Evolutionary conservation across 2,329 filamentous ascomycete genomes (phyloP).

Genomic region (Tolypocladium sp.): DNA sequence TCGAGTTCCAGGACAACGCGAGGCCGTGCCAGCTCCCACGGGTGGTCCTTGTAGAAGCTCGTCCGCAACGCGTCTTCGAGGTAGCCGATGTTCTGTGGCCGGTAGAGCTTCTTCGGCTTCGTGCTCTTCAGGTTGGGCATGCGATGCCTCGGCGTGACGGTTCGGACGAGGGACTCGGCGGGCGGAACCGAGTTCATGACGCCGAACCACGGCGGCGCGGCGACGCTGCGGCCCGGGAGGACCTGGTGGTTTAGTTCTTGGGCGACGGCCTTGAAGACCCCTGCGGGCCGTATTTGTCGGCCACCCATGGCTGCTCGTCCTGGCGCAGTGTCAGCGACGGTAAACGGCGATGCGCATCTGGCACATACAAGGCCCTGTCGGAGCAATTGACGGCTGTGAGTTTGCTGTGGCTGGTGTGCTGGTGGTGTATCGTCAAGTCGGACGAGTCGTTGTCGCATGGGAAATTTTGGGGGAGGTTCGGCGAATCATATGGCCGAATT

Average conservation of each 20-base stretch:
- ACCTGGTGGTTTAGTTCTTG: constrained; percentile 32
- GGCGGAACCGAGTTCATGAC: constrained; percentile 46
- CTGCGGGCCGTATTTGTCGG: constrained; percentile 35
- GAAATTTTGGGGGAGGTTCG: constrained; percentile 10
- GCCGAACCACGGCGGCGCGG: constrained; percentile 39
- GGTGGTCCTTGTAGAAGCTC: constrained; percentile 87
- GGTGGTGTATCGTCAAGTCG: neutral
- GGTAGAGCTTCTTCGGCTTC: constrained; percentile 65
- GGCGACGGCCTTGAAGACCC: constrained; percentile 36
- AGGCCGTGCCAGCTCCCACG: constrained; percentile 91
- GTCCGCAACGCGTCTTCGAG: constrained; percentile 74
- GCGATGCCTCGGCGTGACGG: constrained; percentile 38
- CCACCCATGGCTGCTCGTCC: constrained; percentile 24
- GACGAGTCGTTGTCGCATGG: neutral
- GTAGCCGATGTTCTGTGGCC: constrained; percentile 68
- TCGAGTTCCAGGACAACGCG: constrained; percentile 76
- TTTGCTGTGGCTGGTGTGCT: neutral
- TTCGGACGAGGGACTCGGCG: constrained; percentile 47
- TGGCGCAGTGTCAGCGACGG: neutral
- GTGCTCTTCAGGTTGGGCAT: constrained; percentile 30
- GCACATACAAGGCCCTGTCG: neutral
- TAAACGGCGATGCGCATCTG: neutral
- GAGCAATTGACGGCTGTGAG: constrained; percentile 1
- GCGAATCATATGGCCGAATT: constrained; percentile 12
- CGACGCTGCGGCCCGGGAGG: constrained; percentile 21